phyloP scores from a whole-genome alignment of 2,329 filamentous ascomycete species.

The Paecilomyces formosus region DNA sequence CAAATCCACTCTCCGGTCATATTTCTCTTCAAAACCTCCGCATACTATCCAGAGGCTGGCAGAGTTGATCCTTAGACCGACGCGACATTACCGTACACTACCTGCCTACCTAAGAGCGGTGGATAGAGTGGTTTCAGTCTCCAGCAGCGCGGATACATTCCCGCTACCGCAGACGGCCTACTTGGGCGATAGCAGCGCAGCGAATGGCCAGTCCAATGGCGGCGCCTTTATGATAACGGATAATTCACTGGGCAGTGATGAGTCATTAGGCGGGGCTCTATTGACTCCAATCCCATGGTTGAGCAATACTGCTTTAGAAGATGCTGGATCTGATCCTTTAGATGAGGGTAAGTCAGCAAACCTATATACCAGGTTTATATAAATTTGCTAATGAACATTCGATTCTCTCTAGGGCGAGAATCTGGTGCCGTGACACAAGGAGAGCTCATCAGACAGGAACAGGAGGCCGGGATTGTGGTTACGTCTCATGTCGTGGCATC shows the following conservation, averaged over 20 bases:
- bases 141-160: constrained; percentile 71
- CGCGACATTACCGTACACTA: constrained; percentile 70
- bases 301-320: constrained; percentile 27
- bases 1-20: constrained; percentile 50
- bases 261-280: constrained; percentile 80
- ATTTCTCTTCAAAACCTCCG: constrained; percentile 69
- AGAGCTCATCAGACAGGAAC: constrained; percentile 78
- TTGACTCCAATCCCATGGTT: constrained; percentile 95
- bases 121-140: constrained; percentile 84
- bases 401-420: constrained; percentile 22
- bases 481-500: constrained; percentile 34
- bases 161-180: constrained; percentile 52
- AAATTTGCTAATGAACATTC: not conserved
- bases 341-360: constrained; percentile 10
- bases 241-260: constrained; percentile 64
- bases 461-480: constrained; percentile 71
- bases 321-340: constrained; percentile 10
- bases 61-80: constrained; percentile 74
- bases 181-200: constrained; percentile 10
- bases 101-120: constrained; percentile 83
- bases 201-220: constrained; percentile 50
- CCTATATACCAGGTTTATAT: constrained; percentile 1
- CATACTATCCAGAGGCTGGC: constrained; percentile 89
- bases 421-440: constrained; percentile 66
- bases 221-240: constrained; percentile 26